A percentile compares a stretch with the other conserved stretches of the same genome.
These are phyloP conservation scores for Pleurotus ostreatus DNA, from an alignment of 768 basidiomycete genomes.

Conservation along the genomic window DNA sequence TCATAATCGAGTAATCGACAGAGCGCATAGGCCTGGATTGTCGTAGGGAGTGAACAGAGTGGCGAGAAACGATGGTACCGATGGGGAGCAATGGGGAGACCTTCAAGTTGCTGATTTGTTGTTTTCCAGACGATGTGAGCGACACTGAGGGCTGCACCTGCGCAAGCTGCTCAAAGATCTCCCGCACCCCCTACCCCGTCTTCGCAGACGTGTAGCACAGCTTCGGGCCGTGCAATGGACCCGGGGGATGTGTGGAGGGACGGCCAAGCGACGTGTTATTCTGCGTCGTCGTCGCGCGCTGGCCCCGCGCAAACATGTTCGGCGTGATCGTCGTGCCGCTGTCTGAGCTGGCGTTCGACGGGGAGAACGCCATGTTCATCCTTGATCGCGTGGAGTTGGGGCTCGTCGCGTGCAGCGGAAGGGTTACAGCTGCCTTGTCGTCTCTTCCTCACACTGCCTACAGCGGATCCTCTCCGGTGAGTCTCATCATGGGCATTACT, in stretches of 20 bases:
- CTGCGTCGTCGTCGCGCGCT: conserved; percentile 5
- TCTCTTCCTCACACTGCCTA: too few species aligned
- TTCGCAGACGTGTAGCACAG: conserved; percentile 78
- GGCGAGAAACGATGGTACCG: too few species aligned
- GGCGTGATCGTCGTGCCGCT: conserved; percentile 53
- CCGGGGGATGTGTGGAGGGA: conserved; percentile 31
- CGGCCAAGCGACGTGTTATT: conserved; percentile 16
- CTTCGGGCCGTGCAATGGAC: conserved; percentile 39
- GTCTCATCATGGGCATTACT: too few species aligned
- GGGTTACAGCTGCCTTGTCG: too few species aligned
- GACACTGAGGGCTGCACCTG: conserved; percentile 5
- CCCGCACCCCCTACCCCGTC: conserved; percentile 66
- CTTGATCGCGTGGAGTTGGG: conserved; percentile 14
- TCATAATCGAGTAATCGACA: too few species aligned
- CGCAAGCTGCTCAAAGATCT: conserved; percentile 77
- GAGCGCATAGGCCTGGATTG: too few species aligned
- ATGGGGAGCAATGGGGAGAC: too few species aligned
- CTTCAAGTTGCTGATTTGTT: too few species aligned
- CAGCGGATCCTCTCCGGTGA: too few species aligned
- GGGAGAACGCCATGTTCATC: conserved; percentile 23
- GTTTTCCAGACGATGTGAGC: too few species aligned
- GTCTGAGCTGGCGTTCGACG: conserved; percentile 43
- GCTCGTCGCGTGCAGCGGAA: conserved; percentile 19
- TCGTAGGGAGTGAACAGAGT: too few species aligned
- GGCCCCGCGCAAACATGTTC: conserved; percentile 44